Evolutionary conservation across 2,329 filamentous ascomycete genomes (phyloP).

Genomic region (Tympanopsis confertula): DNA sequence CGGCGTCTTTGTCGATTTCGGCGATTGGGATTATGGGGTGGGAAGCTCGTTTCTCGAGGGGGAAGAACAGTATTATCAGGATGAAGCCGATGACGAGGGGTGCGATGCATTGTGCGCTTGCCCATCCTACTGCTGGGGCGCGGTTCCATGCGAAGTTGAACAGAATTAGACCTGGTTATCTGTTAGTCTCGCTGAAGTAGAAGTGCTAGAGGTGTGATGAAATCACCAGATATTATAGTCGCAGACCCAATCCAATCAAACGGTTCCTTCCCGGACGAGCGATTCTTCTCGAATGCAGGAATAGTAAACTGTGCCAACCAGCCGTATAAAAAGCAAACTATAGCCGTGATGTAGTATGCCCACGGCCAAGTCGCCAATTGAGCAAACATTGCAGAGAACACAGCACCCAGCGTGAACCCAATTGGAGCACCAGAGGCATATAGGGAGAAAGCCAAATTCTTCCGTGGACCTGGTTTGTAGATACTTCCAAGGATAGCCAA

Average conservation of each 20-base stretch:
- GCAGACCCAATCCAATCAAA: too few relatives aligned
- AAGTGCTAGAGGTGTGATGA: too few relatives aligned
- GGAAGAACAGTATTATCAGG: slow-evolving; percentile 30
- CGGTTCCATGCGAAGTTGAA: slow-evolving; percentile 45
- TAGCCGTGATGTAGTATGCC: slow-evolving; percentile 31
- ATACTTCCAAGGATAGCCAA: slow-evolving; percentile 32
- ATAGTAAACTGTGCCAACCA: too few relatives aligned
- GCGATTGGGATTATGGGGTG: too few relatives aligned
- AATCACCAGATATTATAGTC: too few relatives aligned
- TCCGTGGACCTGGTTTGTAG: slow-evolving; percentile 28
- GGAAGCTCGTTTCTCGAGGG: too few relatives aligned
- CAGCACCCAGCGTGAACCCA: slow-evolving; percentile 26
- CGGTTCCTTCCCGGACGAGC: too few relatives aligned
- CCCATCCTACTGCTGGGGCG: slow-evolving; percentile 33
- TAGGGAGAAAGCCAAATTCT: slow-evolving; percentile 33
- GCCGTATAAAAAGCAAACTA: too few relatives aligned
- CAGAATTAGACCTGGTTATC: slow-evolving; percentile 34
- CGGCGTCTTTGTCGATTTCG: neutral
- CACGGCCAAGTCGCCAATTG: slow-evolving; percentile 35
- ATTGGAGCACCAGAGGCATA: slow-evolving; percentile 33
- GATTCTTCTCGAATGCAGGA: too few relatives aligned
- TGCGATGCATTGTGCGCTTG: slow-evolving; percentile 30
- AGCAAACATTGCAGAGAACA: slow-evolving; percentile 24
- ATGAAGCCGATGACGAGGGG: slow-evolving; percentile 32
- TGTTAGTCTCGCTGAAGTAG: too few relatives aligned